Evolutionary conservation across 805 yeast species (phyloP).

Genomic region (Starmerella powellii): DNA sequence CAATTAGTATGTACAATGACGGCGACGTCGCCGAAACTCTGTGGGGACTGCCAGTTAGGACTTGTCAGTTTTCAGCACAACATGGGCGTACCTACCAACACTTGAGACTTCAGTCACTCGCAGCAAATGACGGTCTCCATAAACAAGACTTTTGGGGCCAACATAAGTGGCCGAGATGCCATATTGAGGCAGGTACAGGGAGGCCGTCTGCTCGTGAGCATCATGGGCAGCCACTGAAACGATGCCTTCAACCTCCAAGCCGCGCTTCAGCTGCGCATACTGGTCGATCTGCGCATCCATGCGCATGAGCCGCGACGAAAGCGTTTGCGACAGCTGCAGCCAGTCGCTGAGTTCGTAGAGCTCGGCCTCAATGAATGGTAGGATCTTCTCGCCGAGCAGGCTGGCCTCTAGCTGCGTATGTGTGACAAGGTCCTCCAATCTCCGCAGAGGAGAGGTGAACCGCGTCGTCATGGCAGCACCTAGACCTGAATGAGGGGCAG

Average conservation of each 20-base stretch:
- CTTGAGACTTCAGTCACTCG: background rate
- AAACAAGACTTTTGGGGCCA: background rate
- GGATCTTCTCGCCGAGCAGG: conserved; percentile 26
- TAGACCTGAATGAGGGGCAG: conserved; percentile 46
- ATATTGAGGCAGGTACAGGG: background rate
- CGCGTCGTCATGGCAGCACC: conserved; percentile 56
- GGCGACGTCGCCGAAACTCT: too few relatives aligned
- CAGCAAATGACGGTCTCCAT: background rate
- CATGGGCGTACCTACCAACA: background rate
- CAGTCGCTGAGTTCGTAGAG: conserved; percentile 5
- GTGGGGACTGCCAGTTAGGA: too few relatives aligned
- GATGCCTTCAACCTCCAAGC: background rate
- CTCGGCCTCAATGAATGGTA: conserved; percentile 7
- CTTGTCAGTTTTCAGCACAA: too few relatives aligned
- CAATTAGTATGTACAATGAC: too few relatives aligned
- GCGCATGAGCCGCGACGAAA: background rate
- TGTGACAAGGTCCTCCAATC: conserved; percentile 67
- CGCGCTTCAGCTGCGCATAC: background rate
- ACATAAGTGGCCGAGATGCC: background rate
- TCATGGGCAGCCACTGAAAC: background rate
- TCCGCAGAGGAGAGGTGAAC: conserved; percentile 79
- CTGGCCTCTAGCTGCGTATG: conserved; percentile 60
- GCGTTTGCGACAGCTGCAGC: conserved; percentile 3
- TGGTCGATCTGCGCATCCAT: background rate
- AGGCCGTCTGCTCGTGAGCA: background rate